These are phyloP conservation scores for Cercospora sp. DNA, from an alignment of 2,329 filamentous ascomycete species.

Conservation along the genomic window DNA sequence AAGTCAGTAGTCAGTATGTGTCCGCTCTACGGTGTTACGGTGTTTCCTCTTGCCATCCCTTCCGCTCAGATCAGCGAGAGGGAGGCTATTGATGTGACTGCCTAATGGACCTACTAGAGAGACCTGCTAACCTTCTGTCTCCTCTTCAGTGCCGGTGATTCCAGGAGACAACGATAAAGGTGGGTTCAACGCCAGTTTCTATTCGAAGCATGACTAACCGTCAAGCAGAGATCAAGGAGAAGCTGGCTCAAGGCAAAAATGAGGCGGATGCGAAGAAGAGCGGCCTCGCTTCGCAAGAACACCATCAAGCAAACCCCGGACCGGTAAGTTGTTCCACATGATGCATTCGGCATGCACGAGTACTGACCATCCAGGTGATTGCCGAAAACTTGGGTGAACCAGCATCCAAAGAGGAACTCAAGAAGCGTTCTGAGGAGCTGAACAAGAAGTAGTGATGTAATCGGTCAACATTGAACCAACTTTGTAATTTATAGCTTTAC, in stretches of 20 bases:
- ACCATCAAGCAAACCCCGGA: conserved; percentile 48
- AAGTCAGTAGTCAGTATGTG: conserved; percentile 11
- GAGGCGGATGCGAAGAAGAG: conserved; percentile 24
- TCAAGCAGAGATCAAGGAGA: conserved; percentile 26
- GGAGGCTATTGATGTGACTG: background rate
- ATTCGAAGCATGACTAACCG: background rate
- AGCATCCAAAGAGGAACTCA: conserved; percentile 51
- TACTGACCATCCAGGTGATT: conserved; percentile 28
- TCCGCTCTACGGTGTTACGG: background rate
- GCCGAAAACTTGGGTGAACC: conserved; percentile 47
- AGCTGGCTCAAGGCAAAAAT: conserved; percentile 22
- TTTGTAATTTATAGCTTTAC: conserved; percentile 35
- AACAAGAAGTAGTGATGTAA: conserved; percentile 44
- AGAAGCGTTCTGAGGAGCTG: conserved; percentile 52
- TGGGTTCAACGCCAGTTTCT: background rate
- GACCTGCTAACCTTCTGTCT: background rate
- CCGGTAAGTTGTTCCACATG: conserved; percentile 35
- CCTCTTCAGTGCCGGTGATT: conserved; percentile 23
- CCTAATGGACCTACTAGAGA: background rate
- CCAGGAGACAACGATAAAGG: conserved; percentile 29
- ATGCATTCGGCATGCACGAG: background rate
- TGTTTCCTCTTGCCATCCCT: background rate
- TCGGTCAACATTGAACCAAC: background rate
- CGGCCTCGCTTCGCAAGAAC: conserved; percentile 37
- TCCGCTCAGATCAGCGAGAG: background rate